phyloP scores from a whole-genome alignment of 306 rosid genomes.

The Prunus mira region DNA sequence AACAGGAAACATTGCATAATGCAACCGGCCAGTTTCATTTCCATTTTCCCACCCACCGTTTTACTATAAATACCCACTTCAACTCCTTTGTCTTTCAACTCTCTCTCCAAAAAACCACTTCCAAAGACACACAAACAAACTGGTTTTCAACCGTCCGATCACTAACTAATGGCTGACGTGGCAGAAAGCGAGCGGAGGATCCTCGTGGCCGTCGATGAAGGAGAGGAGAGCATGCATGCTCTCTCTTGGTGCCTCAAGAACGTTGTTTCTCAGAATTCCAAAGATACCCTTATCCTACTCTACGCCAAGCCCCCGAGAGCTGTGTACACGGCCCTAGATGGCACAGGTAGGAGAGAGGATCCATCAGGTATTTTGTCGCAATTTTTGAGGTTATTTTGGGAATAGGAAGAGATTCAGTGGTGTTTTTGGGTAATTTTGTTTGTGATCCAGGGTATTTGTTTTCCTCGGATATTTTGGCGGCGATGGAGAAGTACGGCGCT shows the following conservation, averaged over 20 bases:
- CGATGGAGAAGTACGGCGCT: slow-evolving; percentile 50
- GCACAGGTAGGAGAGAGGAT: slow-evolving; percentile 47
- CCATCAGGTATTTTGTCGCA: background rate
- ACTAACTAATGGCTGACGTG: slow-evolving; percentile 39
- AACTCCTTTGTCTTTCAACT: background rate
- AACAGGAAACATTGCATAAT: slow-evolving; percentile 9
- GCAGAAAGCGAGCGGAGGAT: slow-evolving; percentile 52
- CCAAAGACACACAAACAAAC: background rate
- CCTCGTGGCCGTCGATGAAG: slow-evolving; percentile 81
- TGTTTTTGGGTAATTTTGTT: background rate
- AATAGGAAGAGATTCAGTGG: background rate
- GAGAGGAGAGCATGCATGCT: slow-evolving; percentile 82
- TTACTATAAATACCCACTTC: slow-evolving; percentile 7
- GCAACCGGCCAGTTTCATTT: background rate
- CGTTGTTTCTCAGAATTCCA: slow-evolving; percentile 44
- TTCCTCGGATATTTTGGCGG: slow-evolving; percentile 50
- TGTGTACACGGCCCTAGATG: slow-evolving; percentile 53
- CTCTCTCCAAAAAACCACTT: background rate
- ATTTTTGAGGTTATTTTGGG: background rate
- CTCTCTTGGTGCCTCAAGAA: slow-evolving; percentile 81
- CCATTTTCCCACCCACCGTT: background rate
- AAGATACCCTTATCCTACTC: slow-evolving; percentile 62
- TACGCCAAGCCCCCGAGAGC: slow-evolving; percentile 56
- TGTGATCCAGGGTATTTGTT: slow-evolving; percentile 58
- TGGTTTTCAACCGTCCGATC: slow-evolving; percentile 11